Evolutionary conservation across 2,329 filamentous ascomycete genomes (phyloP).

Genomic region (Exophiala aquamarina): DNA sequence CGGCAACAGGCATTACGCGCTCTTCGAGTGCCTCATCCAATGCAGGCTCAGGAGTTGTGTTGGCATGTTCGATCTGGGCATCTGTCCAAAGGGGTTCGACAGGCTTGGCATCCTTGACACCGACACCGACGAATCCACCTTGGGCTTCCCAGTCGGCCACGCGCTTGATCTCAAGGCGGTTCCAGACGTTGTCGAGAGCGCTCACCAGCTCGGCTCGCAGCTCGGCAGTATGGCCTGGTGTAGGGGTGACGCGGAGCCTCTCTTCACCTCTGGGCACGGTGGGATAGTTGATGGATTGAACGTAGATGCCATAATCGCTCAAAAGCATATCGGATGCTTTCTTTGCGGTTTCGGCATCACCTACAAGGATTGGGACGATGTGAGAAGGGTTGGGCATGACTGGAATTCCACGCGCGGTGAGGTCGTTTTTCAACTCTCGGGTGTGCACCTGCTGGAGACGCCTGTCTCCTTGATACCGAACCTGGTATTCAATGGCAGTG

Average conservation of each 20-base stretch:
- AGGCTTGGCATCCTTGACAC: conserved; percentile 63
- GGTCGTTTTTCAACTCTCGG: conserved; percentile 83
- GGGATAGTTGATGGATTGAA: conserved; percentile 98
- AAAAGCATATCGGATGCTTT: conserved; percentile 88
- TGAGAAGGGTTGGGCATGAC: conserved; percentile 98
- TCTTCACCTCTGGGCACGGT: conserved; percentile 98
- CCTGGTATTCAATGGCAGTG: conserved; percentile 91
- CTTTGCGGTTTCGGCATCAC: conserved; percentile 90
- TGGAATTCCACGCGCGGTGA: conserved; percentile 79
- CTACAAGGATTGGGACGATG: conserved; percentile 91
- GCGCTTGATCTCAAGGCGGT: conserved; percentile 82
- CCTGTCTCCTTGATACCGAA: conserved; percentile 79
- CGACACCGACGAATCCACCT: conserved; percentile 93
- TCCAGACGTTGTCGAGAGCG: conserved; percentile 86
- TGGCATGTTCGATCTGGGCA: conserved; percentile 61
- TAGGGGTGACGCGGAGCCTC: conserved; percentile 91
- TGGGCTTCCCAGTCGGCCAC: conserved; percentile 88
- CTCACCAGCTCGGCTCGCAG: conserved; percentile 82
- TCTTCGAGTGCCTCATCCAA: conserved; percentile 15
- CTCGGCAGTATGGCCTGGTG: conserved; percentile 82
- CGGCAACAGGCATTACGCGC: conserved; percentile 21
- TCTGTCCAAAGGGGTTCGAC: conserved; percentile 86
- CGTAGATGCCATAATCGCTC: conserved; percentile 88
- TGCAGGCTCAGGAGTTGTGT: conserved; percentile 11
- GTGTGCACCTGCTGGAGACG: conserved; percentile 95